phyloP scores from a whole-genome alignment of 768 basidiomycete species.

The Boletus tomentosulus region DNA sequence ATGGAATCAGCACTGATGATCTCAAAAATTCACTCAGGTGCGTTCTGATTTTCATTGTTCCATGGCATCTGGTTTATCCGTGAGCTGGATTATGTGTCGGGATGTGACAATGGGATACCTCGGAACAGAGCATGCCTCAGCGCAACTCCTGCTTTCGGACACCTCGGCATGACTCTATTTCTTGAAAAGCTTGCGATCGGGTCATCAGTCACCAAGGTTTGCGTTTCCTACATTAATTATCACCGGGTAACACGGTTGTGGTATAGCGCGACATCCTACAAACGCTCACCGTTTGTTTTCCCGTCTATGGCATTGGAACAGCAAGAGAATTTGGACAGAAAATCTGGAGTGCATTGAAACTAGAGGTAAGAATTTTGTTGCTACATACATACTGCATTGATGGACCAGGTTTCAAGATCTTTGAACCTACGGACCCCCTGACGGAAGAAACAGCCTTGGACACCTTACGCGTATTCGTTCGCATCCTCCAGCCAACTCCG shows the following conservation, averaged over 20 bases:
- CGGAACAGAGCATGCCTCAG: conserved; percentile 59
- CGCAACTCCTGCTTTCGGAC: conserved; percentile 79
- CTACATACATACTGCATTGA: not conserved
- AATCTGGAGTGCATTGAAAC: conserved; percentile 87
- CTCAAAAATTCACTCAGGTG: conserved; percentile 70
- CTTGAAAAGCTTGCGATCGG: conserved; percentile 87
- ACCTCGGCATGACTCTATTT: conserved; percentile 81
- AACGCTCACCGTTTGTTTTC: conserved; percentile 72
- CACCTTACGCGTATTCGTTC: conserved; percentile 67
- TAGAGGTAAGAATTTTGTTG: conserved; percentile 57
- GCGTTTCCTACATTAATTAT: not conserved
- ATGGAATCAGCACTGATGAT: conserved; percentile 87
- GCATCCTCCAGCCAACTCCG: conserved; percentile 57
- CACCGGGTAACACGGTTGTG: not conserved
- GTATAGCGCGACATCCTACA: conserved; percentile 78
- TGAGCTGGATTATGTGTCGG: not conserved
- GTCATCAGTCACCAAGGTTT: conserved; percentile 77
- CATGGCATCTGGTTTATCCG: not conserved
- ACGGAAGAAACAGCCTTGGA: conserved; percentile 74
- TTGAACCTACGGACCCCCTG: conserved; percentile 80
- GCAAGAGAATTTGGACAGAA: conserved; percentile 63
- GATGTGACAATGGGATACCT: not conserved
- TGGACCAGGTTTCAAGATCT: conserved; percentile 52
- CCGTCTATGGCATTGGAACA: conserved; percentile 71
- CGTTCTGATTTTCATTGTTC: conserved; percentile 2